These are phyloP conservation scores for Penicillium sp. DNA, from an alignment of 2,329 filamentous ascomycete genomes.

Conservation along the genomic window DNA sequence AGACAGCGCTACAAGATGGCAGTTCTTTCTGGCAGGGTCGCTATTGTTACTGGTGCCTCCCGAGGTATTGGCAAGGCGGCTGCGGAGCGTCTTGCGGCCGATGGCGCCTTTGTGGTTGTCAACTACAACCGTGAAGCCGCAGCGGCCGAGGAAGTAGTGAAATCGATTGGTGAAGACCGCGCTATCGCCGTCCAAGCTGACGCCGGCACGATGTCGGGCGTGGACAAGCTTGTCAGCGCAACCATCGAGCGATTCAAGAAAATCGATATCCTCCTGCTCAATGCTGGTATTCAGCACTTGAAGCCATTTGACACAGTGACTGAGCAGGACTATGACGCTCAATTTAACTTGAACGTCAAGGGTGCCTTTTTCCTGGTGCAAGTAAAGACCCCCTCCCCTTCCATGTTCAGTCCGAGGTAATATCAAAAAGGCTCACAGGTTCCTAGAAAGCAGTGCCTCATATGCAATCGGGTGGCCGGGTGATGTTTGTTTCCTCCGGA, in stretches of 20 bases:
- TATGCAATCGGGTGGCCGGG: slow-evolving; percentile 45
- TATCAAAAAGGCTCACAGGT: too few species aligned
- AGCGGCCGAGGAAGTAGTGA: slow-evolving; percentile 51
- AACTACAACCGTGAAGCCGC: slow-evolving; percentile 54
- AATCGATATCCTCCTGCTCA: slow-evolving; percentile 55
- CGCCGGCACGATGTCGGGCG: slow-evolving; percentile 41
- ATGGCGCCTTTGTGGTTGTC: slow-evolving; percentile 43
- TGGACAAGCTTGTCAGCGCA: slow-evolving; percentile 46
- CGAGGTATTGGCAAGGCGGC: slow-evolving; percentile 39
- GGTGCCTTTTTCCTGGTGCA: slow-evolving; percentile 49
- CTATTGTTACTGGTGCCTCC: slow-evolving; percentile 38
- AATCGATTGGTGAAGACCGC: slow-evolving; percentile 41
- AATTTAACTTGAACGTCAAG: slow-evolving; percentile 52
- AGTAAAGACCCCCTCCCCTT: slow-evolving; percentile 1
- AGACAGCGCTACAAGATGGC: slow-evolving; percentile 5
- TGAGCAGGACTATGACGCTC: slow-evolving; percentile 48
- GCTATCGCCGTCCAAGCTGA: slow-evolving; percentile 54
- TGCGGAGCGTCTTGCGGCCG: slow-evolving; percentile 32
- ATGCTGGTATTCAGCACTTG: slow-evolving; percentile 50
- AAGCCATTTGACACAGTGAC: slow-evolving; percentile 46
- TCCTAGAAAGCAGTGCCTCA: slow-evolving; percentile 47
- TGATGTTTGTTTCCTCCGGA: slow-evolving; percentile 50
- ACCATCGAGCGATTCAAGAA: slow-evolving; percentile 48
- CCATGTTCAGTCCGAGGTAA: background rate
- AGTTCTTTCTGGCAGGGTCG: slow-evolving; percentile 27